A percentile compares a stretch with the other conserved stretches of the same genome.
These are phyloP conservation scores for Trametes hirsuta DNA, from an alignment of 1,284 basidiomycete genomes.

Conservation along the genomic window DNA sequence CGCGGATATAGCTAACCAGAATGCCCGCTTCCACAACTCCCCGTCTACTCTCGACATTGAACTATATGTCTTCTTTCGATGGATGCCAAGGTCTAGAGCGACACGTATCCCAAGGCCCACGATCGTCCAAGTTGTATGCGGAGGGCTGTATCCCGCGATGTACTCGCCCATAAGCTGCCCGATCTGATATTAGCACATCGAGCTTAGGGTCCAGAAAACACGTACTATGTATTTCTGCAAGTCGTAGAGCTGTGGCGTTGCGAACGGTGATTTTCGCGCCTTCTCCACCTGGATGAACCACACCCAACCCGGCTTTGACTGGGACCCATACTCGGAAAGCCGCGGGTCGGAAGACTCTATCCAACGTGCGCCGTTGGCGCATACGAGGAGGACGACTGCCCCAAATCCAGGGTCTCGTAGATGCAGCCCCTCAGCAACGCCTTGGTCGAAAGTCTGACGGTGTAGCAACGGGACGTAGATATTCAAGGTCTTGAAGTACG, in stretches of 20 bases:
- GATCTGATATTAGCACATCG: background rate
- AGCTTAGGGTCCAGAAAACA: background rate
- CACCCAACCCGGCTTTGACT: constrained; percentile 71
- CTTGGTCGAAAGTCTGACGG: constrained; percentile 70
- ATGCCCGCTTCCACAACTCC: constrained; percentile 65
- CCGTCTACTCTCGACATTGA: constrained; percentile 37
- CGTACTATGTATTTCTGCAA: constrained; percentile 55
- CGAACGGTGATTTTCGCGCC: constrained; percentile 55
- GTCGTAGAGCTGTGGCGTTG: constrained; percentile 64
- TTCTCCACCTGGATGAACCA: constrained; percentile 67
- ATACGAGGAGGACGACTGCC: constrained; percentile 72
- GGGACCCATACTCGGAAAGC: constrained; percentile 47
- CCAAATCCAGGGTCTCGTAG: constrained; percentile 63
- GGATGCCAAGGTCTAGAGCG: constrained; percentile 47
- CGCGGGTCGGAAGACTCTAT: constrained; percentile 49
- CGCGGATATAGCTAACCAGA: constrained; percentile 58
- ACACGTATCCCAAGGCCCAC: constrained; percentile 53
- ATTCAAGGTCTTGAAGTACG: constrained; percentile 71
- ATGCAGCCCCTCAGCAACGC: constrained; percentile 58
- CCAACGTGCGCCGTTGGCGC: constrained; percentile 66
- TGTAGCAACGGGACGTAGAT: constrained; percentile 75
- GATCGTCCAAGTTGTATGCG: constrained; percentile 53
- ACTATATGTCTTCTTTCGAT: constrained; percentile 40
- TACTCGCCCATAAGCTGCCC: constrained; percentile 39
- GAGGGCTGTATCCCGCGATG: constrained; percentile 46